Base-by-base conservation (phyloP, 352 stramenopile genomes). In the Globisporangium spinosum region DNA sequence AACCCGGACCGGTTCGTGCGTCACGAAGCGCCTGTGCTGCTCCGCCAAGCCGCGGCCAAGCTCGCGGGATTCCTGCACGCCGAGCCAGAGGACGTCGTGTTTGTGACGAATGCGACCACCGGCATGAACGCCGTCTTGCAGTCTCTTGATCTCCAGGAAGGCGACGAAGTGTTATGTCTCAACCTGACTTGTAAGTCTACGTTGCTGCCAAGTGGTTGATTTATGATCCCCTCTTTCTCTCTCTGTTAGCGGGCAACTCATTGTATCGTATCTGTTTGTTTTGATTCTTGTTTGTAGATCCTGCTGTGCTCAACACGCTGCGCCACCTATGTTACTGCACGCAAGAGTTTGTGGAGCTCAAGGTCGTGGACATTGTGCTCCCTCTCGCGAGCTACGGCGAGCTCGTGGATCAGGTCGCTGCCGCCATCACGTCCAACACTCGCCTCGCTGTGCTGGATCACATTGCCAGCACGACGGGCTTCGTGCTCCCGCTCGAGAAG, bases 331-430 rank as follows among this genome's bases (percentile, higher is more conserved):
- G 87, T 71, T 95, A 93, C 75, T 91, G 79, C 57, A 95, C 85
- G 49, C 87, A 95, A 75, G 87, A 95, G 66, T 91, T 93, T 51
- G 87, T 95, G n/a, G 83, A 93, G 59, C 83, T 95, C 70, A 93
- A 93, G 67, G 87, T 95, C 45, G 87, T 95, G 43, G 85, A 95
- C 53, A 75, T 93, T 0, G 75, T 86, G 62, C 76, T 95, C 22
- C 87, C 87, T 0, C 80, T 95, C 58, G 58, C 77, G 20, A 90
- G 75, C 63, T 91, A 91, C 63, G 85, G 93, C 58, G 72, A 64
- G 43, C 70, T 95, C 32, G 80, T 93, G 57, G 62, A 93, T 45
- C 83, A 90, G 43, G 77, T 95, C n/a, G 77, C 74, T 1, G 77
- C 78, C 34, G 82, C 87, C 12, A 95, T 95, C 63, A 93, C 85